A percentile compares a stretch with the other conserved stretches of the same genome.
phyloP scores from a whole-genome alignment of 2,329 filamentous ascomycete species.

The Fusarium vanettenii region DNA sequence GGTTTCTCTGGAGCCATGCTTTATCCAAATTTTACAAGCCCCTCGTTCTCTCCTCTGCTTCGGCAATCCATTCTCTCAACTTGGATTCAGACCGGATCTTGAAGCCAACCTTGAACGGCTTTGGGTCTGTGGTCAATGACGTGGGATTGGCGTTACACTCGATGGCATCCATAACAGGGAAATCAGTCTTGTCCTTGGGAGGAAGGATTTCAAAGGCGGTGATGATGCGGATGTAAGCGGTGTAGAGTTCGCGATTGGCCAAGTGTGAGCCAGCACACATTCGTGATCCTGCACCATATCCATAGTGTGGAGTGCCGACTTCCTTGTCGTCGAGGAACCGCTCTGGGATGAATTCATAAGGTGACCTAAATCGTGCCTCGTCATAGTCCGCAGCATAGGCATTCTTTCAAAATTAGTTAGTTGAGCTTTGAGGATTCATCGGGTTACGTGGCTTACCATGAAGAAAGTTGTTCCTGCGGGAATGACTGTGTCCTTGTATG shows the following conservation, averaged over 20 bases:
- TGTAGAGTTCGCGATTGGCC: slow-evolving; percentile 72
- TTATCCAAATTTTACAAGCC: slow-evolving; percentile 39
- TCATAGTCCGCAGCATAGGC: slow-evolving; percentile 83
- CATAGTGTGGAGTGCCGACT: slow-evolving; percentile 70
- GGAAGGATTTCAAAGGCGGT: slow-evolving; percentile 67
- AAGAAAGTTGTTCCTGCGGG: slow-evolving; percentile 84
- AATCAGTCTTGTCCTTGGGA: slow-evolving; percentile 57
- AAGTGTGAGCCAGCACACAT: slow-evolving; percentile 74
- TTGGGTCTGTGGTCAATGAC: slow-evolving; percentile 70
- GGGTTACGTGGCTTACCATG: slow-evolving; percentile 62
- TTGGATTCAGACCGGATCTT: slow-evolving; percentile 57
- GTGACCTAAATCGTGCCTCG: slow-evolving; percentile 72
- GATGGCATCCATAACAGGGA: slow-evolving; percentile 66
- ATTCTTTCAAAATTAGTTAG: slow-evolving; percentile 58
- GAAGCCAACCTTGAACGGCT: slow-evolving; percentile 65
- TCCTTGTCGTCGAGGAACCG: slow-evolving; percentile 71
- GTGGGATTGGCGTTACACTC: slow-evolving; percentile 69
- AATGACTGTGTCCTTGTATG: slow-evolving; percentile 74
- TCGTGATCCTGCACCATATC: slow-evolving; percentile 70
- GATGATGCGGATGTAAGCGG: slow-evolving; percentile 68
- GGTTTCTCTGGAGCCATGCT: not conserved
- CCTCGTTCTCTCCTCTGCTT: slow-evolving; percentile 63
- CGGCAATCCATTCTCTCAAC: slow-evolving; percentile 64
- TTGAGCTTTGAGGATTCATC: not conserved
- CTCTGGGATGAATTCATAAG: slow-evolving; percentile 74